These are phyloP conservation scores for Pythium catenulatum DNA, from an alignment of 352 stramenopile species.

Conservation along the genomic window DNA sequence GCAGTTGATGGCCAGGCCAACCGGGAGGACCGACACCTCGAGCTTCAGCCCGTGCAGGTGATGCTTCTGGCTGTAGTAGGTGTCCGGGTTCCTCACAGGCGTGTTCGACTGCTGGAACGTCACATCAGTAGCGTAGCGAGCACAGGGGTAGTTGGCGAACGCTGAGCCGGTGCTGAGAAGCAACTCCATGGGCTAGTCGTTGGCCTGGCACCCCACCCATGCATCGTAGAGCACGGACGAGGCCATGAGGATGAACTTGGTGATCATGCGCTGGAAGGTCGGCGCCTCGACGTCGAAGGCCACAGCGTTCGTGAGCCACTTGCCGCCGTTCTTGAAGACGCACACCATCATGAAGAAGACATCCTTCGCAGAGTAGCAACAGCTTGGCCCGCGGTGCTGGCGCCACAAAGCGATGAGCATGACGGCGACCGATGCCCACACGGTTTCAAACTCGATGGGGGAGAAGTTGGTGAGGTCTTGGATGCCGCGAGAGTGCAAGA, in stretches of 20 bases:
- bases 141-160: slow-evolving; percentile 23
- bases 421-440: neutral
- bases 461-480: slow-evolving; percentile 1
- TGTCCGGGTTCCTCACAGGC: neutral
- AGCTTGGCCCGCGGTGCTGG: neutral
- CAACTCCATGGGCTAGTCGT: neutral
- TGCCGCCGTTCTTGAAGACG: neutral
- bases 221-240: neutral
- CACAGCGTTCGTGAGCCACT: neutral
- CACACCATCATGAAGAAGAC: slow-evolving; percentile 25
- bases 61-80: slow-evolving; percentile 45
- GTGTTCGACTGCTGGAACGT: slow-evolving; percentile 54
- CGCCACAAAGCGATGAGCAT: neutral
- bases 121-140: slow-evolving; percentile 43
- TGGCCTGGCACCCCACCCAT: neutral
- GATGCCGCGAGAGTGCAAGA: neutral
- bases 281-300: neutral
- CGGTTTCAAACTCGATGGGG: neutral
- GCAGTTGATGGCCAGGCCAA: slow-evolving; percentile 36
- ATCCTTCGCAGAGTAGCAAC: neutral
- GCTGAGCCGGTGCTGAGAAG: neutral
- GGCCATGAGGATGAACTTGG: neutral
- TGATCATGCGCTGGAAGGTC: slow-evolving; percentile 5
- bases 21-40: slow-evolving; percentile 47
- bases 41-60: slow-evolving; percentile 49